Conservation (phyloP, 768 basidiomycete genomes). For the Xanthoconium purpureum region DNA sequence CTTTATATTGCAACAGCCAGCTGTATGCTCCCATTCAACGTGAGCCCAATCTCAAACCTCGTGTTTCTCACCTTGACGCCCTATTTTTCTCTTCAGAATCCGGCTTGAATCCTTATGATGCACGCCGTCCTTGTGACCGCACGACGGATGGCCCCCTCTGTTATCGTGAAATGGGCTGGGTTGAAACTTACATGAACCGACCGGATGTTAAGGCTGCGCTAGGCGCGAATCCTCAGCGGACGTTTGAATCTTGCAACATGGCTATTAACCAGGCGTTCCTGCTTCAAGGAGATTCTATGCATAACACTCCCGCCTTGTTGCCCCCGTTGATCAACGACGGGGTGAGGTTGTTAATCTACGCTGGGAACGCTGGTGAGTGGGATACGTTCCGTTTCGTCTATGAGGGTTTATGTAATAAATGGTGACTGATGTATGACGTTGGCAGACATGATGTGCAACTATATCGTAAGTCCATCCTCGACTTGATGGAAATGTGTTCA, state of each 20-base stretch:
- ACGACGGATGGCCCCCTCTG: conserved; percentile 68
- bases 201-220: conserved; percentile 73
- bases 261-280: conserved; percentile 79
- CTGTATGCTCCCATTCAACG: conserved; percentile 69
- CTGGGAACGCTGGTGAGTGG: conserved; percentile 72
- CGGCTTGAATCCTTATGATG: conserved; percentile 90
- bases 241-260: conserved; percentile 74
- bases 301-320: conserved; percentile 74
- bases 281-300: conserved; percentile 82
- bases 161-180: conserved; percentile 79
- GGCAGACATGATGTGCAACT: conserved; percentile 86
- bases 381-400: not conserved
- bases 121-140: conserved; percentile 71
- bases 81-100: conserved; percentile 40
- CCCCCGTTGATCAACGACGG: conserved; percentile 81
- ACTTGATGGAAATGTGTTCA: not conserved
- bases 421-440: conserved; percentile 14
- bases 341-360: conserved; percentile 83
- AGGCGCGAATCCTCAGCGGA: conserved; percentile 58
- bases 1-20: conserved; percentile 76
- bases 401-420: not conserved
- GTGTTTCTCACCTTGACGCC: not conserved
- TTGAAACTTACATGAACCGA: conserved; percentile 86
- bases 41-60: conserved; percentile 33
- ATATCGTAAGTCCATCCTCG: conserved; percentile 44